Percentiles rank a stretch among this genome's conserved stretches.
These are phyloP conservation scores for Achaetomiella virescens DNA, from an alignment of 495 filamentous ascomycete genomes.

Conservation along the genomic window DNA sequence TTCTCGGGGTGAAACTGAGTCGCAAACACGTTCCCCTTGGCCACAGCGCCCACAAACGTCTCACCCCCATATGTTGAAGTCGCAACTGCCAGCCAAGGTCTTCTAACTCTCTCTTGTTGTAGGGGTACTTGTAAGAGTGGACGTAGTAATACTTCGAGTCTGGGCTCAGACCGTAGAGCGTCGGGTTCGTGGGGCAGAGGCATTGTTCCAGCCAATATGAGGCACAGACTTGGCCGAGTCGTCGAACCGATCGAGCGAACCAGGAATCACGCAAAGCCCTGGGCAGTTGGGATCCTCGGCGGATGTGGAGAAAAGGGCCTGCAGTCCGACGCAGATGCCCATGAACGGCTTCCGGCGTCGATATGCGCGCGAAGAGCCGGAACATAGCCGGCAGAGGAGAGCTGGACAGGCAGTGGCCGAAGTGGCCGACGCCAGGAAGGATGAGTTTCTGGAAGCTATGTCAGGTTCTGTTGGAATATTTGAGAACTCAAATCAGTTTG, in stretches of 20 bases:
- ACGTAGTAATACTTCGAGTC: slow-evolving; percentile 97
- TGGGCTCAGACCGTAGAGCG: slow-evolving; percentile 67
- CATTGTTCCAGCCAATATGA: slow-evolving; percentile 97
- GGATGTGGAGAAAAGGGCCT: slow-evolving; percentile 82
- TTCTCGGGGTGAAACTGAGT: slow-evolving; percentile 99
- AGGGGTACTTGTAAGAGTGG: slow-evolving; percentile 84
- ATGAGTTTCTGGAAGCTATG: slow-evolving; percentile 64
- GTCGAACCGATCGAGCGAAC: slow-evolving; percentile 67
- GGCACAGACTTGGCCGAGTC: slow-evolving; percentile 79
- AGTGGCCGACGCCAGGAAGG: slow-evolving; percentile 92
- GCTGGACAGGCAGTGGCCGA: slow-evolving; percentile 89
- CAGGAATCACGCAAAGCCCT: slow-evolving; percentile 70
- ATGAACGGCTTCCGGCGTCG: slow-evolving; percentile 85
- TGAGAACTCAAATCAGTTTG: background rate
- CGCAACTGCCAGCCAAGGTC: slow-evolving; percentile 76
- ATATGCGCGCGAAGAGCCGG: slow-evolving; percentile 76
- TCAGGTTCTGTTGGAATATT: background rate
- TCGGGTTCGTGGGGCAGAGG: slow-evolving; percentile 46
- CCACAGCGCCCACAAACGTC: slow-evolving; percentile 86
- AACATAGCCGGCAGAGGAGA: slow-evolving; percentile 71
- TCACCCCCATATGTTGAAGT: slow-evolving; percentile 82
- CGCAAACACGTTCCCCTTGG: slow-evolving; percentile 74
- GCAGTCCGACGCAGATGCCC: slow-evolving; percentile 93
- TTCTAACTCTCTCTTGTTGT: slow-evolving; percentile 64
- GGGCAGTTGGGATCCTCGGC: slow-evolving; percentile 63